Evolutionary conservation across 495 filamentous ascomycete species (phyloP).

Genomic region (Penicillium verhagenii): DNA sequence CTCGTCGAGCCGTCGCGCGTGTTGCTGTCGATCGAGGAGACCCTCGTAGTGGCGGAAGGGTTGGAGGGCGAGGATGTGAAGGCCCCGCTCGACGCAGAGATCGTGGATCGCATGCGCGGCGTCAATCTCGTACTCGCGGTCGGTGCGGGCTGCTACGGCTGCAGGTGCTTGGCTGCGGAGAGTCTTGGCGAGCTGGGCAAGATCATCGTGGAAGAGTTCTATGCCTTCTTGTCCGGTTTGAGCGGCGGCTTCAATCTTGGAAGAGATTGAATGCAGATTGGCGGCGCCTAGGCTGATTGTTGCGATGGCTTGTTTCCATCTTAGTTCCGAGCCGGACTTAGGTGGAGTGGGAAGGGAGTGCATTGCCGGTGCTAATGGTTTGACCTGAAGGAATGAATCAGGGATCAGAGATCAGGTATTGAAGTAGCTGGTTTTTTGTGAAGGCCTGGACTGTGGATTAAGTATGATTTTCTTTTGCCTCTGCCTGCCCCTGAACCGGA

Average conservation of each 20-base stretch:
- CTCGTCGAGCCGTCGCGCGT: conserved; percentile 52
- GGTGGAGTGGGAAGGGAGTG: conserved; percentile 16
- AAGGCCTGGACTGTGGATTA: not conserved
- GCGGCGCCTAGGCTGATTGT: conserved; percentile 25
- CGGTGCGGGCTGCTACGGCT: conserved; percentile 5
- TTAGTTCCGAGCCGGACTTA: conserved; percentile 6
- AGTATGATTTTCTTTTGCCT: too few relatives aligned
- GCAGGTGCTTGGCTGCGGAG: conserved; percentile 9
- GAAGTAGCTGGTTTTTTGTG: too few relatives aligned
- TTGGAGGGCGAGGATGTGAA: conserved; percentile 64
- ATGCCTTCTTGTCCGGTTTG: conserved; percentile 19
- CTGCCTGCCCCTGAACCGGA: too few relatives aligned
- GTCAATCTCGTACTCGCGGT: conserved; percentile 28
- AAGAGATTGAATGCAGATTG: conserved; percentile 17
- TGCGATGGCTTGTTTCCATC: conserved; percentile 28
- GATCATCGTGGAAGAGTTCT: conserved; percentile 31
- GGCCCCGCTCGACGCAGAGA: conserved; percentile 51
- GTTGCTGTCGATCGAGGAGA: conserved; percentile 54
- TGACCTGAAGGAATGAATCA: not conserved
- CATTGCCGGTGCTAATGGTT: conserved; percentile 14
- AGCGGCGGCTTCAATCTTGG: conserved; percentile 27
- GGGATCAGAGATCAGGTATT: too few relatives aligned
- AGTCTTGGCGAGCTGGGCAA: conserved; percentile 22
- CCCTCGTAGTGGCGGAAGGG: conserved; percentile 76
- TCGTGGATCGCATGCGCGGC: conserved; percentile 56